Percentiles rank a stretch among this genome's conserved stretches.
These are phyloP conservation scores for Scutellaria baicalensis DNA, from an alignment of 257 asterid genomes.

Conservation along the genomic window DNA sequence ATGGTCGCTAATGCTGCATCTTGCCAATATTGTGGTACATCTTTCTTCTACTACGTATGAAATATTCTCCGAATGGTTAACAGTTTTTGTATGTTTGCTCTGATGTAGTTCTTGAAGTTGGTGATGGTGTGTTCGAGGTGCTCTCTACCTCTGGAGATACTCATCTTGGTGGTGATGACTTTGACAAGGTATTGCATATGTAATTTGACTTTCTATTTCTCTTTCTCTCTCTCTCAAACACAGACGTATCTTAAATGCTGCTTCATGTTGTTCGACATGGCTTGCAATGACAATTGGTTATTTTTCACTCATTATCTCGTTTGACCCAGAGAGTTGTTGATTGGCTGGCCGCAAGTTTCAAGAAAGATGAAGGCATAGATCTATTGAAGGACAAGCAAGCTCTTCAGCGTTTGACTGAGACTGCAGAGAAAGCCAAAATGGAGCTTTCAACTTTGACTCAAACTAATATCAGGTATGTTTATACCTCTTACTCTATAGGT, in stretches of 20 bases:
- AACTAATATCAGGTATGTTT: slow-evolving; percentile 62
- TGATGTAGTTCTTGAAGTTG: slow-evolving; percentile 75
- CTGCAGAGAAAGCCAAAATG: slow-evolving; percentile 96
- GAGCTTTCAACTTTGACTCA: slow-evolving; percentile 83
- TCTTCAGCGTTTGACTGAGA: slow-evolving; percentile 88
- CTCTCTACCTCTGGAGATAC: slow-evolving; percentile 90
- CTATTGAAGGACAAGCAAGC: slow-evolving; percentile 93
- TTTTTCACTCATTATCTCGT: neutral
- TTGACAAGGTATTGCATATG: slow-evolving; percentile 52
- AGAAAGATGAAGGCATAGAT: slow-evolving; percentile 80
- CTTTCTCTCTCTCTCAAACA: neutral
- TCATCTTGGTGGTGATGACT: slow-evolving; percentile 95
- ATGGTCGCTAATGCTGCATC: too few species aligned
- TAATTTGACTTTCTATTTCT: neutral
- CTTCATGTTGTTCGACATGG: neutral
- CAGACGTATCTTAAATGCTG: too few species aligned
- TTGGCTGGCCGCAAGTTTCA: slow-evolving; percentile 77
- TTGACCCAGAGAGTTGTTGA: slow-evolving; percentile 73
- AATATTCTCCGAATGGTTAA: too few species aligned
- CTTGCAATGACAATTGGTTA: neutral
- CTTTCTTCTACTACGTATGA: too few species aligned
- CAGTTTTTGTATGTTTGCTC: neutral
- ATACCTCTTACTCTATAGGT: neutral
- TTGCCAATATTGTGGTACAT: too few species aligned
- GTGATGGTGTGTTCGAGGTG: slow-evolving; percentile 91